Evolutionary conservation across 139 green algal genomes (phyloP).

Genomic region (Picochlorum sp.): DNA sequence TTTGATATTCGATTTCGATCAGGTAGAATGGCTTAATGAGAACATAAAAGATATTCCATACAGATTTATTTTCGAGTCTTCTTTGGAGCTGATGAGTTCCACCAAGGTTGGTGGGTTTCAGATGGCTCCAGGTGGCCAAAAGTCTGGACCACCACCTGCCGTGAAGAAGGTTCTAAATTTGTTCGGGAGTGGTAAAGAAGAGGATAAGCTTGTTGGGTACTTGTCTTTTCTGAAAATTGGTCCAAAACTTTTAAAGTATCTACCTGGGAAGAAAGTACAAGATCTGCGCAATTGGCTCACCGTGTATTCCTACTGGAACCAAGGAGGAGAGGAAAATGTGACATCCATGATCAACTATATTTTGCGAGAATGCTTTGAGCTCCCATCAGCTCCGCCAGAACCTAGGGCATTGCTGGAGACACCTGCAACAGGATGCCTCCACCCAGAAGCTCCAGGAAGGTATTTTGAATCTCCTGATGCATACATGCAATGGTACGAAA

Average conservation of each 20-base stretch:
- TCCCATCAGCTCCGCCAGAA: constrained; percentile 7
- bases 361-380: constrained; percentile 51
- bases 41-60: constrained; percentile 58
- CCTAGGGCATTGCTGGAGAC: constrained; percentile 61
- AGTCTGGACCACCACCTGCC: constrained; percentile 72
- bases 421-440: constrained; percentile 81
- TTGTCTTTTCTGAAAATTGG: constrained; percentile 86
- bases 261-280: constrained; percentile 79
- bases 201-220: constrained; percentile 93
- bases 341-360: constrained; percentile 86
- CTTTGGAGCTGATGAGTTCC: constrained; percentile 89
- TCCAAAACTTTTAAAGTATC: constrained; percentile 90
- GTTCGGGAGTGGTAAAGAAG: constrained; percentile 82
- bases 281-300: constrained; percentile 94
- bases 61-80: constrained; percentile 90
- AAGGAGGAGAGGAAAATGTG: constrained; percentile 74
- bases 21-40: constrained; percentile 85
- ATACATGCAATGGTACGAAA: constrained; percentile 78
- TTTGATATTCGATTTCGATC: constrained; percentile 96
- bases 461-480: constrained; percentile 64
- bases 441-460: constrained; percentile 57
- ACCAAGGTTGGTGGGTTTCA: constrained; percentile 66
- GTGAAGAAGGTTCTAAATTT: constrained; percentile 88
- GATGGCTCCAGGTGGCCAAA: constrained; percentile 53
- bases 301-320: constrained; percentile 93